Evolutionary conservation across 1,139 yeast species (phyloP), one percentile per base, ranked within the genome.

Genomic region (Eremothecium cymbalariae): DNA sequence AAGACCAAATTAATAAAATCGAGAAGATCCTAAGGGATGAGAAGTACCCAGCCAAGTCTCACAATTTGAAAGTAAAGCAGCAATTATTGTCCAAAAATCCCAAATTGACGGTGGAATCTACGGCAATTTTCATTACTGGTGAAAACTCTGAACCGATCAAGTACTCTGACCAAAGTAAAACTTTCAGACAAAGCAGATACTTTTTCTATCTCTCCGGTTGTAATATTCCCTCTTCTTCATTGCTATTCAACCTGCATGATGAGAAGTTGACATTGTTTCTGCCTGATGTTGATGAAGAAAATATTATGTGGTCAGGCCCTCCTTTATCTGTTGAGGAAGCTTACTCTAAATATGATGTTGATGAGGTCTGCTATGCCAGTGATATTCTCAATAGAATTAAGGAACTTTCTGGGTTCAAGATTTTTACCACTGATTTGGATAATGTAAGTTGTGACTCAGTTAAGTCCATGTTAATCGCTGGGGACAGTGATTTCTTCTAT

Each of bases 231-330:
- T 93, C 90, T 1, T 68, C 81, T 24, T 82, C 74, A 46, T 71
- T 85, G 1, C 60, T 81, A 18, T 90, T 73, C 52, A 64, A 74
- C 30, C 56, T 77, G 18, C 50, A 50, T 3, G 46, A 59, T 13
- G 85, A 80, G 36, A 65, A 71, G 37, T 67, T 85, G 45, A 74
- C 77, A 0, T 63, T 88, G 30, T 88, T 81, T 53, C 65, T 90
- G 35, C 96, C 97, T 2, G 72, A 81, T 39, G 67, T 88, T 32
- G 95, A 86, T 54, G 63, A 72, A 34, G 97, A 90, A 31, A 95
- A 84, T 54, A 83, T 90, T 32, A 82, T 90, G 88, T 90, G 98
- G 97, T 78, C 93, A 38, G 98, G 98, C 0, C 56, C 80, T 60
- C 97, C 98, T 2, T 45, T 84, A 35, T 64, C 74, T 25, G 49